Evolutionary conservation across 768 basidiomycete genomes (phyloP), one percentile per base, ranked within the genome.

Genomic region (Clitopilus passeckerianus): DNA sequence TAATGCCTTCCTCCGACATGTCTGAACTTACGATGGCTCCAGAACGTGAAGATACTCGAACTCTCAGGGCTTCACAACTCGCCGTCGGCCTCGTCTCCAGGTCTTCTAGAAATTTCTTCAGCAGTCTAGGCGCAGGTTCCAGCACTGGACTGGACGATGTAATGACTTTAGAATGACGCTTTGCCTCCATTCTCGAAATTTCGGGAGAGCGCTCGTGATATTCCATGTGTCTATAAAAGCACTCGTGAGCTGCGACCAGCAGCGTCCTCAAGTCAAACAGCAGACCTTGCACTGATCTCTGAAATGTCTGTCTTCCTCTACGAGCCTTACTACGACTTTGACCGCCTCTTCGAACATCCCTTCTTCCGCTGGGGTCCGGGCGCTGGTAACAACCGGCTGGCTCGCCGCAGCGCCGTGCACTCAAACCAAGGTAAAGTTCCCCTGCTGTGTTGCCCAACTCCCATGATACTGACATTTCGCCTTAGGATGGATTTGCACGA

Each of bases 401-500:
- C 18, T 50, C 46, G 46, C 46, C 46, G 18, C 18, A 50, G 12
- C 20, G 37, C 20, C 46, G 46, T 50, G 46, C 18, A 18, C 20
- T 50, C 46, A 18, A 23, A 10, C 46, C 46, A 20, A 20, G 10
- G 46, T 50, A 23, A 10, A n/a, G 27, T 7, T 30, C 7, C 27
- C 27, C 3, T 30, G 3, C 27, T 7, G 4, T 7, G 27, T 30
- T 7, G 7, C 7, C 27, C 27, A 3, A 30, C 27, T 30, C 7
- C 27, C 27, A 30, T 4, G 27, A 4, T 30, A 30, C 27, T 30
- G 27, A 30, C 3, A 5, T 23, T 20, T n/a, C 2, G 20, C 20
- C 10, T 34, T 60, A 86, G 84, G 65, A 80, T 86, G 79, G 83
- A 86, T 64, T 68, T 86, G 9, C 80, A 82, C 65, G 85, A 86